Percentiles rank a stretch among this genome's conserved stretches.
These are phyloP conservation scores for Telfairia occidentalis DNA, from an alignment of 331 rosid species.

Conservation along the genomic window DNA sequence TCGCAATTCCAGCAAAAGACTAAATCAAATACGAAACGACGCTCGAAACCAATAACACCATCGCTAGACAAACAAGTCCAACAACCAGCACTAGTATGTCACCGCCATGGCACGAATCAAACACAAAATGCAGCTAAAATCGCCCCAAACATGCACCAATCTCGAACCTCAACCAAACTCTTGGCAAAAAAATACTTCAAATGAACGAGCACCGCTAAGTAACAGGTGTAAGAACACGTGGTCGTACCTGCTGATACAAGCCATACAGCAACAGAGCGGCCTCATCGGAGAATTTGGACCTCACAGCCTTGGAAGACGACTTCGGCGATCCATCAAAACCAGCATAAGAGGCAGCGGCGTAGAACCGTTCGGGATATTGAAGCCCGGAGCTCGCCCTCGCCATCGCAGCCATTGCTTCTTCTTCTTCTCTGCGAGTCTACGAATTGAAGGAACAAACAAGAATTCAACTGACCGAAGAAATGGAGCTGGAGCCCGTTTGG, in stretches of 20 bases:
- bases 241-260: conserved; percentile 62
- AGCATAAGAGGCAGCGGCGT: conserved; percentile 79
- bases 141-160: neutral
- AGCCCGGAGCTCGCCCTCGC: conserved; percentile 67
- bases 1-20: neutral
- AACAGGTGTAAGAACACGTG: neutral
- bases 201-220: neutral
- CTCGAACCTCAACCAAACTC: neutral
- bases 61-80: neutral
- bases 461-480: neutral
- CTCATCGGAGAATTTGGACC: conserved; percentile 69
- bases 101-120: neutral
- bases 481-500: neutral
- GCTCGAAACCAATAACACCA: neutral
- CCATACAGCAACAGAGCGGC: conserved; percentile 81
- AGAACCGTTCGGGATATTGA: conserved; percentile 89
- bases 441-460: conserved; percentile 9
- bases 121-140: neutral
- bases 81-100: neutral
- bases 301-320: conserved; percentile 66
- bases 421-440: conserved; percentile 1
- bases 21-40: neutral
- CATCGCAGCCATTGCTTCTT: conserved; percentile 42
- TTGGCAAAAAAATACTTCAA: neutral
- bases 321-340: conserved; percentile 78